Conservation (phyloP, 2,329 filamentous ascomycete species). For the Trichoderma atrobrunneum region DNA sequence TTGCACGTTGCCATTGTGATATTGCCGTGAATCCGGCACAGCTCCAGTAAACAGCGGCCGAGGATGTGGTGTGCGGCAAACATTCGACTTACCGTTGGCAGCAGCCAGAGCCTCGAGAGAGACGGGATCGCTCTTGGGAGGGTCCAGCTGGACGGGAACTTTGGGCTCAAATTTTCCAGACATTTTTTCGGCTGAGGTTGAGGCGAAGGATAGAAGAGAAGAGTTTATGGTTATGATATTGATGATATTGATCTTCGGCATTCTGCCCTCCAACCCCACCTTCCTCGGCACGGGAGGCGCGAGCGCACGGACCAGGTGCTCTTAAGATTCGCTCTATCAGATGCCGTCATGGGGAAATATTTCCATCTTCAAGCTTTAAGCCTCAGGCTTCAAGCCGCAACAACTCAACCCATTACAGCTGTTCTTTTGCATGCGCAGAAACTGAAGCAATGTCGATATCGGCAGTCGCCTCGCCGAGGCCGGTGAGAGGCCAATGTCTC, state of each 20-base stretch:
- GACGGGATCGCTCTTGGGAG: constrained; percentile 86
- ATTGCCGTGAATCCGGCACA: not conserved
- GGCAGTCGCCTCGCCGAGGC: constrained; percentile 35
- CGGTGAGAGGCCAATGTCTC: constrained; percentile 31
- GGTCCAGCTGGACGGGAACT: constrained; percentile 67
- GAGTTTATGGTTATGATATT: not conserved
- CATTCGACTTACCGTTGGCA: constrained; percentile 68
- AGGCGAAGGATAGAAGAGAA: not conserved
- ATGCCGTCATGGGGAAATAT: constrained; percentile 16
- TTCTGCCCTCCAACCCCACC: not conserved
- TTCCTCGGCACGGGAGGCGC: constrained; percentile 18
- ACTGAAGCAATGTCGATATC: constrained; percentile 33
- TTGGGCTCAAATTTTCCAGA: constrained; percentile 75
- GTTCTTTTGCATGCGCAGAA: not conserved
- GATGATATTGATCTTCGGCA: not conserved
- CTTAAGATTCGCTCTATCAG: not conserved
- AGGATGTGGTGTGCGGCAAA: not conserved
- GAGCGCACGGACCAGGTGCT: constrained; percentile 21
- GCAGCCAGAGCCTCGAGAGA: constrained; percentile 74
- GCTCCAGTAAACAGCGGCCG: not conserved
- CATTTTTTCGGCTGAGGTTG: constrained; percentile 40
- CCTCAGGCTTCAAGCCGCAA: not conserved
- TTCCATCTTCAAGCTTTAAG: not conserved
- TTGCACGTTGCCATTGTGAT: not conserved
- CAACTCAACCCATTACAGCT: not conserved